phyloP scores from a whole-genome alignment of 1,284 basidiomycete species.

The Irpex sp. region DNA sequence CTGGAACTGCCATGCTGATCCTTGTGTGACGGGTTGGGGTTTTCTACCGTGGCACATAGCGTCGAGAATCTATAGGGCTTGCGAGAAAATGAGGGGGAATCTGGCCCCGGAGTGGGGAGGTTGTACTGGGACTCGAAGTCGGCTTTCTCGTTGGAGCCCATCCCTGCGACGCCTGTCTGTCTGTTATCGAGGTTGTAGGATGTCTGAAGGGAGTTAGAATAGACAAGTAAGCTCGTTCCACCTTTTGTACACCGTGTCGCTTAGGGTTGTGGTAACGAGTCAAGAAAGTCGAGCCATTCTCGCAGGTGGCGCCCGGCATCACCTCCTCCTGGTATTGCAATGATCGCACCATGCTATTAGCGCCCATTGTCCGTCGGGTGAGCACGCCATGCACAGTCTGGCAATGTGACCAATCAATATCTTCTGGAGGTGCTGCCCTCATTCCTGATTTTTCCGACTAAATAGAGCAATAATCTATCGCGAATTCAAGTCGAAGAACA shows the following conservation, averaged over 20 bases:
- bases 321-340: constrained; percentile 1
- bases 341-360: constrained; percentile 8
- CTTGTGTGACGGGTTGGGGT: constrained; percentile 67
- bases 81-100: constrained; percentile 55
- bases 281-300: constrained; percentile 9
- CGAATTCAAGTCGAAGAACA: too few species aligned
- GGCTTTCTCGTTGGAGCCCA: constrained; percentile 11
- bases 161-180: not conserved
- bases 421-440: too few species aligned
- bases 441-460: not conserved
- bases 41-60: constrained; percentile 89
- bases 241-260: not conserved
- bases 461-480: too few species aligned
- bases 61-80: constrained; percentile 82
- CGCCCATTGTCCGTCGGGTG: not conserved
- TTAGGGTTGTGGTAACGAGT: constrained; percentile 2
- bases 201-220: not conserved
- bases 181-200: not conserved
- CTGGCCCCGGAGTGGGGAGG: constrained; percentile 73
- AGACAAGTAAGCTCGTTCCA: not conserved
- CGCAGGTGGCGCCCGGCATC: constrained; percentile 1
- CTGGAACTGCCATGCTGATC: constrained; percentile 95
- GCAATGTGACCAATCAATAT: too few species aligned
- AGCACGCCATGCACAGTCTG: not conserved
- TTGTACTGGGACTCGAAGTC: constrained; percentile 27